Evolutionary conservation across 208 protist species (phyloP), one percentile per base, ranked within the genome.

Genomic region (Leishmania turanica): DNA sequence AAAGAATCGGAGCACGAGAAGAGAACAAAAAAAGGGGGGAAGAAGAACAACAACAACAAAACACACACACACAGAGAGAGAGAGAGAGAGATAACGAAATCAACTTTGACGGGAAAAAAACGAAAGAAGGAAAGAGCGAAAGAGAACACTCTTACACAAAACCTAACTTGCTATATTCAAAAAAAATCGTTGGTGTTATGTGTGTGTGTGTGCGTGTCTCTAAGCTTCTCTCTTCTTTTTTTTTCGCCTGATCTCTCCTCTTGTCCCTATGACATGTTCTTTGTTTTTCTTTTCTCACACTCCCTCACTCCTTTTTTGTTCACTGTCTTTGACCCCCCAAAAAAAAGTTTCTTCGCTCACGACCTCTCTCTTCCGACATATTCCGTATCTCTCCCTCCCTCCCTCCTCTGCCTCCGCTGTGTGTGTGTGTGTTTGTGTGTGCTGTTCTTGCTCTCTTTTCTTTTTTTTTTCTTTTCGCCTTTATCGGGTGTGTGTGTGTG

Each of bases 401-500:
- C 53, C 21, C 53, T 58, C 53, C 53, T 58, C 19, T 21, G 45
- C 45, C 45, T 49, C 45, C 0, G 17, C 53, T 24, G 53, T 58
- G 53, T 27, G 53, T 64, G 27, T 24, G 27, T n/a, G 3, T 9
- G 24, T 62, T 17, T 62, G 56, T 31, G 27, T 8, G 56, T 62
- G 56, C 19, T 27, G 47, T 27, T 78, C 9, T 82, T 27, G 34
- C n/a, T 31, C 72, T 42, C 77, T 80, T 34, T 27, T 54, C n/a
- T n/a, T n/a, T n/a, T 21, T 72, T 42, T 81, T 69, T 34, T 74
- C 77, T 31, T 71, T 60, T 13, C 51, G 9, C 64, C 17, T 83
- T 42, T 75, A 2, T n/a, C 40, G 34, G 19, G 31, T 27, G 24
- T 62, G 53, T 21, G 27, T 64, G 3, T 24, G 7, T 17, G 21